These are phyloP conservation scores for Paraurostyla sp. DNA, from an alignment of 73 alveolate genomes.

Conservation along the genomic window DNA sequence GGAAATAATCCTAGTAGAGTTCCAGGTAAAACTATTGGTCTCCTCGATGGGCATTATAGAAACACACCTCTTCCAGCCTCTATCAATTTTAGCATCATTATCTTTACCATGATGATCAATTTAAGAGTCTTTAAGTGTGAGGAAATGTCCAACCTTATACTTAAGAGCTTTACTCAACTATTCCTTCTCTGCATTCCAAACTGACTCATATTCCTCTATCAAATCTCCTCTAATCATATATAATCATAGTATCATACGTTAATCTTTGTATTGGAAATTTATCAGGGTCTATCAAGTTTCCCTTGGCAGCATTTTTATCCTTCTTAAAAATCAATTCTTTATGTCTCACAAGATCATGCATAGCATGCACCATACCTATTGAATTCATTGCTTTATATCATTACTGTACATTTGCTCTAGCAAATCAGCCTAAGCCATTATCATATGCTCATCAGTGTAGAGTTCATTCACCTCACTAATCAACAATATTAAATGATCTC, in stretches of 20 bases:
- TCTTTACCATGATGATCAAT: conserved; percentile 72
- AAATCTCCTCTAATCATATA: conserved; percentile 11
- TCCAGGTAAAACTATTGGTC: conserved; percentile 69
- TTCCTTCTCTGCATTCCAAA: conserved; percentile 63
- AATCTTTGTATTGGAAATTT: conserved; percentile 62
- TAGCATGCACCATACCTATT: conserved; percentile 38
- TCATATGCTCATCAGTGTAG: conserved; percentile 66
- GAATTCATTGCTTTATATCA: neutral
- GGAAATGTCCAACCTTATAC: conserved; percentile 49
- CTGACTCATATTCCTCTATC: conserved; percentile 26
- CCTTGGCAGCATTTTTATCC: neutral
- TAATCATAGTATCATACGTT: neutral
- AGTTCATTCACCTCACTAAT: conserved; percentile 65
- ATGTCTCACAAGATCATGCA: conserved; percentile 59
- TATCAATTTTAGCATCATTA: neutral
- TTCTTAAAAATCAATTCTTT: conserved; percentile 42
- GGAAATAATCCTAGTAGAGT: conserved; percentile 82
- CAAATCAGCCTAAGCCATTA: conserved; percentile 62
- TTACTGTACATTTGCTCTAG: conserved; percentile 72
- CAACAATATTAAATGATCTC: neutral
- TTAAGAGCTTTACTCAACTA: conserved; percentile 10
- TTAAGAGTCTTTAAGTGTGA: conserved; percentile 48
- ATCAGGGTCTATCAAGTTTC: conserved; percentile 55
- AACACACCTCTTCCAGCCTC: conserved; percentile 87
- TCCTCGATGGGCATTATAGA: conserved; percentile 42